phyloP scores from a whole-genome alignment of 148 eudicot genomes.

The Pouteria glomerata region DNA sequence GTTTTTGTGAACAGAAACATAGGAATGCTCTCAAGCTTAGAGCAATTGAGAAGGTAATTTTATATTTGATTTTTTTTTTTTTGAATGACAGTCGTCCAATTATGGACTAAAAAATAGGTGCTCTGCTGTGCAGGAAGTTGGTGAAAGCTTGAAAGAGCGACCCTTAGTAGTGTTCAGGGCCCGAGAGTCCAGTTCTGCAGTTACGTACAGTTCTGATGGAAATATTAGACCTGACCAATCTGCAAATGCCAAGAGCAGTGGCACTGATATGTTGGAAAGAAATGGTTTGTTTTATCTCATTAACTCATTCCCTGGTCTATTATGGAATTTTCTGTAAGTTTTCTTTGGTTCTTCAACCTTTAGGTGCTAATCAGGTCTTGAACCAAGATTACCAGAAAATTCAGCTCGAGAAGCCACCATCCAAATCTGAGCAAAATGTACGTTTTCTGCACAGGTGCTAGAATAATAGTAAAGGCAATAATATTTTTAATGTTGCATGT shows the following conservation, averaged over 20 bases:
- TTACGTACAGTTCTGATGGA: slow-evolving; percentile 29
- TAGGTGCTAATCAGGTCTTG: slow-evolving; percentile 27
- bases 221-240: slow-evolving; percentile 23
- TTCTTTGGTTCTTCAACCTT: slow-evolving; percentile 3
- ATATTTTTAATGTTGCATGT: too few relatives aligned
- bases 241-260: slow-evolving; percentile 21
- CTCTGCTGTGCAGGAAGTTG: slow-evolving; percentile 43
- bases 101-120: background rate
- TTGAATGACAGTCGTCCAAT: background rate
- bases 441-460: background rate
- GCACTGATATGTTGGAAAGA: slow-evolving; percentile 16
- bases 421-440: slow-evolving; percentile 37
- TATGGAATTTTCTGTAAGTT: background rate
- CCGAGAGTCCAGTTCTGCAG: slow-evolving; percentile 27
- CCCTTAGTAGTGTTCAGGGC: slow-evolving; percentile 59
- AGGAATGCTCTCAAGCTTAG: slow-evolving; percentile 46
- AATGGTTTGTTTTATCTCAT: slow-evolving; percentile 40
- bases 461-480: background rate
- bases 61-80: background rate
- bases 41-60: slow-evolving; percentile 55
- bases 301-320: slow-evolving; percentile 6
- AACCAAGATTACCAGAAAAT: slow-evolving; percentile 23
- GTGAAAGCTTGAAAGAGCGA: slow-evolving; percentile 59
- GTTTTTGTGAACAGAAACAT: slow-evolving; percentile 44
- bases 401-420: slow-evolving; percentile 23